Conservation (phyloP, 169 alveolate genomes). For the Cryptosporidium bovis region DNA sequence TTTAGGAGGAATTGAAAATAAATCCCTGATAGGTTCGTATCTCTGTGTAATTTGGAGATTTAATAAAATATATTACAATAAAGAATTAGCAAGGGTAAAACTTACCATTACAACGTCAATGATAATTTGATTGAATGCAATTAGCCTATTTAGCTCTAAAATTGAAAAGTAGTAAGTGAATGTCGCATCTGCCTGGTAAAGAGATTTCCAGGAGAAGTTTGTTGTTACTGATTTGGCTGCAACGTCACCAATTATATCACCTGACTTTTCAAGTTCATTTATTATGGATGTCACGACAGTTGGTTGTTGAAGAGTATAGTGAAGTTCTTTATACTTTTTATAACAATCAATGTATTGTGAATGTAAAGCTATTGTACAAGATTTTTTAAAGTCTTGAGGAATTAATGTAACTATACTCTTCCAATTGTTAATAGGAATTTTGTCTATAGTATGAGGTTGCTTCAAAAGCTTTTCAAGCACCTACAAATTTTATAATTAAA, state of each 20-base stretch:
- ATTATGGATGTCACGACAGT: constrained; percentile 37
- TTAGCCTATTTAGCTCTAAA: constrained; percentile 36
- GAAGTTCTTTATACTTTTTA: constrained; percentile 45
- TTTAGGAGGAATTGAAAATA: constrained; percentile 50
- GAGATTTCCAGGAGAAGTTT: constrained; percentile 66
- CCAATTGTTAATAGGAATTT: constrained; percentile 34
- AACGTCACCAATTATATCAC: constrained; percentile 59
- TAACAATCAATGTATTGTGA: constrained; percentile 56
- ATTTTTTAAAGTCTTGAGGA: constrained; percentile 41
- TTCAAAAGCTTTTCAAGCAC: constrained; percentile 31
- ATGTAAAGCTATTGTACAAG: constrained; percentile 62
- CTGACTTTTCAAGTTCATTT: constrained; percentile 19
- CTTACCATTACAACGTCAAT: constrained; percentile 51
- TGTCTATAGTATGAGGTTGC: constrained; percentile 25
- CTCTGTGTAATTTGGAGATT: background rate
- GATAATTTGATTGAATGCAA: constrained; percentile 62
- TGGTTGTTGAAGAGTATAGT: constrained; percentile 71
- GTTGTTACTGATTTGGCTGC: constrained; percentile 31
- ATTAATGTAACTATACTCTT: constrained; percentile 13
- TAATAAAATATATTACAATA: background rate
- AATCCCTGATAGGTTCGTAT: constrained; percentile 60
- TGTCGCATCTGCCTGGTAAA: constrained; percentile 68
- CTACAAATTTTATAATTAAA: constrained; percentile 11
- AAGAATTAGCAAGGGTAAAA: background rate
- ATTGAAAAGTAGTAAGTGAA: constrained; percentile 58